Evolutionary conservation across 164 flowering plant genomes (phyloP).

Genomic region (Vitis cinerea): DNA sequence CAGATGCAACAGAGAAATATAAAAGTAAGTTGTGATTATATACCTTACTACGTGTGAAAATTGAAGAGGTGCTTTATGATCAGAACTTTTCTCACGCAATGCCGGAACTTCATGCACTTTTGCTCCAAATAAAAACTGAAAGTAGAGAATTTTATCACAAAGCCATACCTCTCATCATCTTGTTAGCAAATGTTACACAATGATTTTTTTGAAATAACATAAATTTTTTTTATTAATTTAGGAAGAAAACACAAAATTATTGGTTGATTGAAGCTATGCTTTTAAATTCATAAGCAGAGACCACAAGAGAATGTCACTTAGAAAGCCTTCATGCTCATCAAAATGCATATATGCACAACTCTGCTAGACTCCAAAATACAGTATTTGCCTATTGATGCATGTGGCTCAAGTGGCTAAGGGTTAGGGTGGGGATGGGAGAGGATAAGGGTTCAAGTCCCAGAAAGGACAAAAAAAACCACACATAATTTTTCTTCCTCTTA

Average conservation of each 20-base stretch:
- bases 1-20: not conserved
- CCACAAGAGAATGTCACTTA: not conserved
- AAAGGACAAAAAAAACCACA: not conserved
- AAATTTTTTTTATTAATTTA: not conserved
- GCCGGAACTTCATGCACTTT: slow-evolving; percentile 48
- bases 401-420: too few species aligned
- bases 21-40: not conserved
- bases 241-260: too few species aligned
- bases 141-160: not conserved
- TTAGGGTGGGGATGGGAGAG: too few species aligned
- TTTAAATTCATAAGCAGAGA: not conserved
- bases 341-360: too few species aligned
- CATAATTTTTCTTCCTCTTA: not conserved
- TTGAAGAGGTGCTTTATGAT: slow-evolving; percentile 38
- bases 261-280: not conserved
- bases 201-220: not conserved
- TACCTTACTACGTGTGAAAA: slow-evolving; percentile 58
- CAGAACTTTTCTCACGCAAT: slow-evolving; percentile 40
- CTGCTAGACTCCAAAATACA: too few species aligned
- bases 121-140: slow-evolving; percentile 59
- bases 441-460: too few species aligned
- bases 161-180: not conserved
- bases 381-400: too few species aligned
- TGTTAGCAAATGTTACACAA: not conserved
- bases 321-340: not conserved